Percentiles rank a stretch among this genome's conserved stretches.
Conservation (phyloP, 371 early-diverging fungal genomes). For the Mortierella sp. region DNA sequence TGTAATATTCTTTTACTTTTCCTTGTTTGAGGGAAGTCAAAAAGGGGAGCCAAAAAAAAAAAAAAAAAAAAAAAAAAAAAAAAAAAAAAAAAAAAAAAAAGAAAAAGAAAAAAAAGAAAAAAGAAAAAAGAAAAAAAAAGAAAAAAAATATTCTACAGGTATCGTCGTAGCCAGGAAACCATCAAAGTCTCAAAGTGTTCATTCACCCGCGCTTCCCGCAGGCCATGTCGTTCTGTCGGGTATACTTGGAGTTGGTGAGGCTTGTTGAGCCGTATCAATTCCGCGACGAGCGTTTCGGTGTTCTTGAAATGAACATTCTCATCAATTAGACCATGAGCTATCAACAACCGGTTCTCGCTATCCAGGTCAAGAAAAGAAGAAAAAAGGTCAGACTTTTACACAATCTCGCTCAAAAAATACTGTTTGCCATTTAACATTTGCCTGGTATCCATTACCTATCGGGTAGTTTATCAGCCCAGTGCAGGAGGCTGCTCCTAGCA, state of each 20-base stretch:
- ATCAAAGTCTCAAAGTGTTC: slow-evolving; percentile 87
- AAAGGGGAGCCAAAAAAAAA: not conserved
- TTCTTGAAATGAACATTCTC: slow-evolving; percentile 86
- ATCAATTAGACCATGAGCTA: slow-evolving; percentile 84
- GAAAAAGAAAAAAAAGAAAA: not conserved
- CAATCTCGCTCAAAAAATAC: not conserved
- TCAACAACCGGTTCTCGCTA: slow-evolving; percentile 72
- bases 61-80: not conserved
- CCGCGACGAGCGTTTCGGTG: slow-evolving; percentile 67
- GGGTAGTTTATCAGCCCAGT: slow-evolving; percentile 67
- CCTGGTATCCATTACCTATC: slow-evolving; percentile 56
- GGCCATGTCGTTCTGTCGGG: slow-evolving; percentile 81
- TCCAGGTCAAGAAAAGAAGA: not conserved
- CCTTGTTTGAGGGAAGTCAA: not conserved
- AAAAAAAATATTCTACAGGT: slow-evolving; percentile 55
- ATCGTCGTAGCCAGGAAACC: slow-evolving; percentile 76
- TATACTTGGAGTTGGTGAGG: slow-evolving; percentile 76
- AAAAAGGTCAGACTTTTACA: slow-evolving; percentile 4
- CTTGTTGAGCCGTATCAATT: slow-evolving; percentile 65
- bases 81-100: not conserved
- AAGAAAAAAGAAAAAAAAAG: not conserved
- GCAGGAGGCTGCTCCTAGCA: slow-evolving; percentile 61
- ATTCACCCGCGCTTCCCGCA: slow-evolving; percentile 72
- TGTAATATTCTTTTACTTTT: too few relatives aligned
- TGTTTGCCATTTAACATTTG: slow-evolving; percentile 2